Evolutionary conservation across 768 basidiomycete species (phyloP), one percentile per base, ranked within the genome.

Genomic region (Thelephora ganbajun): DNA sequence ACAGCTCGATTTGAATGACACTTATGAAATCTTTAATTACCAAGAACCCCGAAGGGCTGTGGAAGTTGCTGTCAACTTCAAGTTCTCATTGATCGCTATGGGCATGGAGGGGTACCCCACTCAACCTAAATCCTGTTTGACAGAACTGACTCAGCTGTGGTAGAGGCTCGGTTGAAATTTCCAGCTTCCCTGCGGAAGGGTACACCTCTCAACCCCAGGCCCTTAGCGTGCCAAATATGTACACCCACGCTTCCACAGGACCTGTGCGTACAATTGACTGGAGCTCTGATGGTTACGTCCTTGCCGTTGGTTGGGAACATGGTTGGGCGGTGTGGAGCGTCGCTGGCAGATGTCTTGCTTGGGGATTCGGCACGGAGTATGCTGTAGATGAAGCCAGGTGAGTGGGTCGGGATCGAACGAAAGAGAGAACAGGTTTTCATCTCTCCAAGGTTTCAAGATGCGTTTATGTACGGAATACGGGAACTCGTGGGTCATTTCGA

Each of bases 261-360:
- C 64, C 72, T 35, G 78, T 90, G 4, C 74, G 63, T 50, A 61
- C 76, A 11, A 69, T 94, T 61, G 79, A 90, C 55, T 97, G 93
- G 94, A 93, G 87, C 45, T 87, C 87, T 0, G 96, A 99, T 63
- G 94, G 94, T 2, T 92, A 92, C 63, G 89, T 88, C 5, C 69
- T 99, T 11, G 93, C 92, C 33, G 90, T 91, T 2, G 94, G 90
- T 0, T 96, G 90, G 85, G 72, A 79, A 51, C 64, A 74, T 46
- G 93, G 90, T 6, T 98, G 92, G 92, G 87, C 80, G 2, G 72
- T 94, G 5, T 86, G 91, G 66, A 91, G 83, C 58, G 80, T 91
- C 11, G 85, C 87, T 11, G 94, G 94, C 5, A 72, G 90, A 46
- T 87, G 92, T 57, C 70, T 89, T 23, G 83, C 83, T 1, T 89